Conservation (phyloP, 768 basidiomycete genomes). For the Lentinula boryana region DNA sequence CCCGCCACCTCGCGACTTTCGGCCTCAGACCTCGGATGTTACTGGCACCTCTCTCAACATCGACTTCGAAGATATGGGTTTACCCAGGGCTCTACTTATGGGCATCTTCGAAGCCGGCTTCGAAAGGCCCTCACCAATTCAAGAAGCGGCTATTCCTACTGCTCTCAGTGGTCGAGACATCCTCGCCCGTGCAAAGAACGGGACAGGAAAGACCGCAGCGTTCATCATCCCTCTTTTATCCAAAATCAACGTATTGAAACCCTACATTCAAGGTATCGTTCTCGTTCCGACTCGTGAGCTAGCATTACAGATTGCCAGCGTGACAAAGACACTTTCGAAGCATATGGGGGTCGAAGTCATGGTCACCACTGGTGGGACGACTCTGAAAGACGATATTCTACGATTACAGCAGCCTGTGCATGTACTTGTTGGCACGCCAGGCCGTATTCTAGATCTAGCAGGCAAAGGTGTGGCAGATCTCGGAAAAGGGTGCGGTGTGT, state of each 20-base stretch:
- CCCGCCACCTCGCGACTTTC: constrained; percentile 82
- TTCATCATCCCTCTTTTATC: constrained; percentile 98
- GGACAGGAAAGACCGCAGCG: constrained; percentile 97
- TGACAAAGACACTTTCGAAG: constrained; percentile 94
- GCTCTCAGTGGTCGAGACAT: constrained; percentile 91
- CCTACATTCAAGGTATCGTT: constrained; percentile 92
- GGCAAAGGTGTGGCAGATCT: constrained; percentile 93
- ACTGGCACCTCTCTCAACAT: constrained; percentile 79
- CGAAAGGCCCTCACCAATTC: constrained; percentile 95
- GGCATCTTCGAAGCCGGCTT: constrained; percentile 99
- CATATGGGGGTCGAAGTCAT: constrained; percentile 96
- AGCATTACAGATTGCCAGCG: constrained; percentile 97
- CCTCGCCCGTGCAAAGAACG: constrained; percentile 93
- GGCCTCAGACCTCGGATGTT: constrained; percentile 98
- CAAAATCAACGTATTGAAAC: constrained; percentile 76
- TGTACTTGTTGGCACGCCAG: constrained; percentile 95
- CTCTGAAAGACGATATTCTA: constrained; percentile 96
- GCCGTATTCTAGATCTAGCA: constrained; percentile 90
- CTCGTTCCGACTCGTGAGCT: constrained; percentile 99
- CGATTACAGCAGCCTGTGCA: constrained; percentile 87
- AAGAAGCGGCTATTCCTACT: constrained; percentile 97
- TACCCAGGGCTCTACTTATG: constrained; percentile 95
- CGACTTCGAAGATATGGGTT: constrained; percentile 93
- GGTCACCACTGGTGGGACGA: constrained; percentile 98
- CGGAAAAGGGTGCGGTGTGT: constrained; percentile 81